Base-by-base conservation (phyloP, 805 yeast genomes). In the Debaryomyces hansenii region DNA sequence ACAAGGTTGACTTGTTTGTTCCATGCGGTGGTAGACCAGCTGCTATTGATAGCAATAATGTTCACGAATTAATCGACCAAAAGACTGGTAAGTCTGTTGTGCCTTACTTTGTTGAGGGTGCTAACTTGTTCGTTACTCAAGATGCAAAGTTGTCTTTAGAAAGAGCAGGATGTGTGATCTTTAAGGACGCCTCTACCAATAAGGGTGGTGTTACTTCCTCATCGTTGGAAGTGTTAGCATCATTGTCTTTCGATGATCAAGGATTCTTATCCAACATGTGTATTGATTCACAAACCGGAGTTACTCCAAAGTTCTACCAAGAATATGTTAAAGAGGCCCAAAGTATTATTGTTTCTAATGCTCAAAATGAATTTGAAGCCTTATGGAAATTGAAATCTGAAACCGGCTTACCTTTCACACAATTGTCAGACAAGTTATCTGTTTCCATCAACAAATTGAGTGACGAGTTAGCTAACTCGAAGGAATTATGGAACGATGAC, bases 21-120 rank as follows among this genome's bases (percentile, higher is more conserved):
- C 99, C 99, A 48, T 92, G 99, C 70, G 99, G 99, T 68, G 99
- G 99, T 57, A 86, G 99, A 71, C 99, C 99, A 49, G 92, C 88
- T 57, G 95, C 98, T 16, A 84, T 92, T 65, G 95, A 91, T 66
- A 82, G 91, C 53, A 85, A 83, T 66, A 94, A 87, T 59, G 94
- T 91, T 48, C 72, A 75, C 52, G 71, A 71, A 44, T 80, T 90
- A 58, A 80, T 94, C 55, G 89, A 87, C 66, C 75, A 74, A 35
- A 82, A 82, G 58, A 84, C 91, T 27, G 95, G 94, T 47, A 84
- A 85, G 67, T 67, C 87, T 16, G 73, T 80, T 54, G 78, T 94
- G 57, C 95, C 96, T 41, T 90, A 85, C 70, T 82, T 92, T 63
- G 97, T 94, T 47, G 99, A 92, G 73, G 99, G 99, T 64, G 99